Evolutionary conservation across 2,329 filamentous ascomycete species (phyloP), one percentile per base, ranked within the genome.

Genomic region (Sporothrix brunneoviolacea): DNA sequence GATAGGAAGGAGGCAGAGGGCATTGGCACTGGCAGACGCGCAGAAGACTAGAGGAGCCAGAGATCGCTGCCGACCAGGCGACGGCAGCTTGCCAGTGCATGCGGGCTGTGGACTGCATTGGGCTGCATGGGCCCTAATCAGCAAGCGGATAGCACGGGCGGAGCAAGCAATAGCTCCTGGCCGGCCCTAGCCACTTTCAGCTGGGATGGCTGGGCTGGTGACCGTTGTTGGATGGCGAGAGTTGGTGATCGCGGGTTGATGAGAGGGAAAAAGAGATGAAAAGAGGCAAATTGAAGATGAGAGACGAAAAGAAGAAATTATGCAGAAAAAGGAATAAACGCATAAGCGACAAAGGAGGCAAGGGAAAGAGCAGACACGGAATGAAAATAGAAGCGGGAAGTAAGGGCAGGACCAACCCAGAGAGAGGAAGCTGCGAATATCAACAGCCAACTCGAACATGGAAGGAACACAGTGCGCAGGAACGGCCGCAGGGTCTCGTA

Each of bases 111-210:
- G 32, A 27, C n/a, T 22, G 19, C 18, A 24, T 24, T 44, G 28
- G 42, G 10, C 39, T 32, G 40, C 41, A 44, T 44, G 32, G 30
- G 40, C 40, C 40, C 40, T 43, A 33, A 21, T 22, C n/a, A 16
- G 42, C 18, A 45, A 37, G 43, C 43, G 43, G 43, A 28, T 37
- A 37, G 33, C 32, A 46, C 33, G 21, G 32, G 43, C 33, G 43
- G 43, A 46, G 33, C 43, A 37, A 33, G 27, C n/a, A 18, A 28
- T 37, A 37, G 43, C 33, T 37, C 33, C 43, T 28, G 33, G 32
- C 33, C 24, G 33, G 12, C 22, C 43, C 32, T 37, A 32, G 35
- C 22, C 22, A 22, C 22, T 45, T 38, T 32, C 35, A 46, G 44
- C 35, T 28, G 35, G 16, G 33, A 39, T 39, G 24, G 35, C 16